Evolutionary conservation across 23 red algal genomes (phyloP).

Genomic region (Gracilaria gracilis): DNA sequence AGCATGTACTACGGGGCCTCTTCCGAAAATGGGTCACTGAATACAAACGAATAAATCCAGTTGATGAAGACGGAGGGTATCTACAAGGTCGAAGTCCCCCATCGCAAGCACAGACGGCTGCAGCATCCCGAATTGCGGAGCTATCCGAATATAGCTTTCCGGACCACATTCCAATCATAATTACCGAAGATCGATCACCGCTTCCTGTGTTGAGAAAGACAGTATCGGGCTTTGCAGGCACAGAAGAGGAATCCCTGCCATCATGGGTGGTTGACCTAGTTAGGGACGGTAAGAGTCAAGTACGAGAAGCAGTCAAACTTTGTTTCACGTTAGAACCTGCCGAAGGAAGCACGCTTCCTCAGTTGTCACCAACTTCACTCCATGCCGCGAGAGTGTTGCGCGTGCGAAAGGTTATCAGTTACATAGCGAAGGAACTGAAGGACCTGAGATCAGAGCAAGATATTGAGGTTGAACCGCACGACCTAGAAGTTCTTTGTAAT

Average conservation of each 20-base stretch:
- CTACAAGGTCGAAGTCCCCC: conserved; percentile 32
- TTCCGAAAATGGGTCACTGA: conserved; percentile 85
- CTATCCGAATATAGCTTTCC: conserved; percentile 82
- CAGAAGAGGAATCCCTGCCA: conserved; percentile 82
- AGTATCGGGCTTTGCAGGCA: conserved; percentile 66
- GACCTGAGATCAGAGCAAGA: conserved; percentile 38
- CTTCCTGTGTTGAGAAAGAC: conserved; percentile 74
- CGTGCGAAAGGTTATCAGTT: conserved; percentile 81
- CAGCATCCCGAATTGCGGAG: conserved; percentile 1
- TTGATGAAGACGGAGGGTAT: conserved; percentile 37
- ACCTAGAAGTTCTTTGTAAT: conserved; percentile 93
- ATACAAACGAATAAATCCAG: conserved; percentile 36
- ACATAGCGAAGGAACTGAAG: conserved; percentile 83
- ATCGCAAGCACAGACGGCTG: conserved; percentile 35
- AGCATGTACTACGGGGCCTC: conserved; percentile 88
- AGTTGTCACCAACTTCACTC: conserved; percentile 73
- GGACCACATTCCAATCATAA: conserved; percentile 79
- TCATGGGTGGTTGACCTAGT: conserved; percentile 91
- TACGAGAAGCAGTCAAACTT: conserved; percentile 82
- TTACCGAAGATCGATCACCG: conserved; percentile 82
- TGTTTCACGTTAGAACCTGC: conserved; percentile 85
- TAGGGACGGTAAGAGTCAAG: conserved; percentile 66
- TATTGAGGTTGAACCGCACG: conserved; percentile 42
- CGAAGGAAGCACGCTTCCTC: conserved; percentile 72
- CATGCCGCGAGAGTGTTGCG: conserved; percentile 89